These are phyloP conservation scores for Saturnispora sekii DNA, from an alignment of 805 yeast genomes.

Conservation along the genomic window DNA sequence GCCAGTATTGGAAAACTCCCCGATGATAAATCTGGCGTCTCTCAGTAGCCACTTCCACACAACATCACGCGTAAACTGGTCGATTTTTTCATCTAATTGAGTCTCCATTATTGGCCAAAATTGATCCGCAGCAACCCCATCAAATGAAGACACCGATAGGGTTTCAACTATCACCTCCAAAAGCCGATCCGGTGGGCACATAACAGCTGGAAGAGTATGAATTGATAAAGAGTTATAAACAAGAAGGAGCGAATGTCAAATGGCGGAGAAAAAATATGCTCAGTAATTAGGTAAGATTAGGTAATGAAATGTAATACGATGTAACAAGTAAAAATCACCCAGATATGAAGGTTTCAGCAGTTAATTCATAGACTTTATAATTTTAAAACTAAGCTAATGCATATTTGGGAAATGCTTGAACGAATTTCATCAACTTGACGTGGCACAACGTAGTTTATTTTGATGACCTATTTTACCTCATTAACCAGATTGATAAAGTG, in stretches of 20 bases:
- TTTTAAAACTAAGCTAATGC: too few relatives aligned
- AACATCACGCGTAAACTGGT: slow-evolving; percentile 25
- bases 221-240: not conserved
- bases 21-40: slow-evolving; percentile 21
- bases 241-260: not conserved
- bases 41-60: slow-evolving; percentile 31
- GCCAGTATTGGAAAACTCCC: not conserved
- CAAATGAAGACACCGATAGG: slow-evolving; percentile 27
- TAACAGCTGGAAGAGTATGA: not conserved
- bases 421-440: too few relatives aligned
- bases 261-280: too few relatives aligned
- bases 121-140: slow-evolving; percentile 24
- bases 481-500: too few relatives aligned
- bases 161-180: slow-evolving; percentile 26
- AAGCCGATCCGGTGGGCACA: slow-evolving; percentile 27
- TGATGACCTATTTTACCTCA: too few relatives aligned
- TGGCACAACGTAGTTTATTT: too few relatives aligned
- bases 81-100: slow-evolving; percentile 15
- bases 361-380: too few relatives aligned
- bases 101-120: slow-evolving; percentile 26
- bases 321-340: too few relatives aligned
- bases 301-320: too few relatives aligned
- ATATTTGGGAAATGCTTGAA: too few relatives aligned
- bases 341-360: too few relatives aligned
- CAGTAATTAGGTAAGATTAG: too few relatives aligned